These are phyloP conservation scores for Camellia granthamiana DNA, from an alignment of 148 eudicot species.

Conservation along the genomic window DNA sequence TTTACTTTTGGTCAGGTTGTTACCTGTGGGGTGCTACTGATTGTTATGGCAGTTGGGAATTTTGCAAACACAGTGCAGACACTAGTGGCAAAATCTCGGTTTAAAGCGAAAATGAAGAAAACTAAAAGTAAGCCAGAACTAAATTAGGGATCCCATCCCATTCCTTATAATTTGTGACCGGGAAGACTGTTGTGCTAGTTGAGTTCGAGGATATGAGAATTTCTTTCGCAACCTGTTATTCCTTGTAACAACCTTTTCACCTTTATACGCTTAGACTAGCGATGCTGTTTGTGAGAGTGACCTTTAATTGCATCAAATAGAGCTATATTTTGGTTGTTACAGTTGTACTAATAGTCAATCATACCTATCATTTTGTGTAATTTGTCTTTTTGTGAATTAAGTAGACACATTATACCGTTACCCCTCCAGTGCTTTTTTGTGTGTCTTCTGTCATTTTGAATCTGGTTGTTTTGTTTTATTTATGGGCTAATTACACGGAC, in stretches of 20 bases:
- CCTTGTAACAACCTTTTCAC: not conserved
- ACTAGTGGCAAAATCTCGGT: constrained; percentile 42
- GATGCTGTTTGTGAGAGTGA: not conserved
- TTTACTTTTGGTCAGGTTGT: constrained; percentile 37
- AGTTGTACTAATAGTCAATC: not conserved
- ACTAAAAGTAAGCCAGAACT: constrained; percentile 35
- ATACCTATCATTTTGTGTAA: too few species aligned
- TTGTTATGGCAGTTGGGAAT: constrained; percentile 58
- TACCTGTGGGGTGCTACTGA: constrained; percentile 52
- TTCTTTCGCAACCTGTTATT: not conserved
- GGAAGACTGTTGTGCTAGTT: not conserved
- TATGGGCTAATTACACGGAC: too few species aligned
- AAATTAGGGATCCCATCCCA: constrained; percentile 19
- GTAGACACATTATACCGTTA: too few species aligned
- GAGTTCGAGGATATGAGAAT: not conserved
- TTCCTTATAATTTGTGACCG: constrained; percentile 19
- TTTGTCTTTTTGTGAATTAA: too few species aligned
- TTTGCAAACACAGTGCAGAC: constrained; percentile 53
- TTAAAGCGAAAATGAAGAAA: constrained; percentile 51
- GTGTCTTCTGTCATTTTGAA: too few species aligned
- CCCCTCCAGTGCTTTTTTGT: too few species aligned
- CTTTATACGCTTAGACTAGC: not conserved
- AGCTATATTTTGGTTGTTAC: not conserved
- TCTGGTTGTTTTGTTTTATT: too few species aligned
- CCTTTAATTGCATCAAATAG: not conserved